Conservation (phyloP, 805 yeast genomes). For the Metschnikowia sp. region DNA sequence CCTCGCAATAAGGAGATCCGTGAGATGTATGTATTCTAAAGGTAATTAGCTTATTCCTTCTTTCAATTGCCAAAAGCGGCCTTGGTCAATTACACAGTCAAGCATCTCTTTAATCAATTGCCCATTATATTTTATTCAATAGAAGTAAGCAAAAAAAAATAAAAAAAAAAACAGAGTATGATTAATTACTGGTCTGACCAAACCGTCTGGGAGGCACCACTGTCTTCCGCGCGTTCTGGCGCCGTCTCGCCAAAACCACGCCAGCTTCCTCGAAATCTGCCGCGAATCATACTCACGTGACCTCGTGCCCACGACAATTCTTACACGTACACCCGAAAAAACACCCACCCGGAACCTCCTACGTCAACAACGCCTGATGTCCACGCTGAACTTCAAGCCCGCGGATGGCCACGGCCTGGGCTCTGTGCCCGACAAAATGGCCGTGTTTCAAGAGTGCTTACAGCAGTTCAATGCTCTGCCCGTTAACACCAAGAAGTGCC, state of each 20-base stretch:
- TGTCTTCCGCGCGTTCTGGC: no score
- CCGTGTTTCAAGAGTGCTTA: constrained; percentile 92
- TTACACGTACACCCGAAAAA: constrained; percentile 18
- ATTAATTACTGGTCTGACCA: no score
- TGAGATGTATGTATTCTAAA: no score
- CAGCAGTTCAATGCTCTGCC: constrained; percentile 91
- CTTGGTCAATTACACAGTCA: no score
- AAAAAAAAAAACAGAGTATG: no score
- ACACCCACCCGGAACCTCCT: constrained; percentile 7
- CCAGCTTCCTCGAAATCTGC: neutral
- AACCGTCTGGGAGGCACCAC: no score
- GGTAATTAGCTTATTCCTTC: no score
- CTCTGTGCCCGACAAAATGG: constrained; percentile 88
- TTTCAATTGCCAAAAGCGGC: no score
- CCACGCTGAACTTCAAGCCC: constrained; percentile 79
- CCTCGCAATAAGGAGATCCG: no score
- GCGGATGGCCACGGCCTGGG: constrained; percentile 63
- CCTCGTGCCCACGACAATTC: constrained; percentile 13
- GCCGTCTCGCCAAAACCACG: neutral
- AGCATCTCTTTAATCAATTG: no score
- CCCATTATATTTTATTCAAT: no score
- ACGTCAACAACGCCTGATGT: constrained; percentile 46
- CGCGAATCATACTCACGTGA: constrained; percentile 11
- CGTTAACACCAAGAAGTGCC: constrained; percentile 82
- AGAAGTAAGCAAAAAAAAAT: no score